Conservation (phyloP, 1,284 basidiomycete species). For the Heterobasidion annosum region DNA sequence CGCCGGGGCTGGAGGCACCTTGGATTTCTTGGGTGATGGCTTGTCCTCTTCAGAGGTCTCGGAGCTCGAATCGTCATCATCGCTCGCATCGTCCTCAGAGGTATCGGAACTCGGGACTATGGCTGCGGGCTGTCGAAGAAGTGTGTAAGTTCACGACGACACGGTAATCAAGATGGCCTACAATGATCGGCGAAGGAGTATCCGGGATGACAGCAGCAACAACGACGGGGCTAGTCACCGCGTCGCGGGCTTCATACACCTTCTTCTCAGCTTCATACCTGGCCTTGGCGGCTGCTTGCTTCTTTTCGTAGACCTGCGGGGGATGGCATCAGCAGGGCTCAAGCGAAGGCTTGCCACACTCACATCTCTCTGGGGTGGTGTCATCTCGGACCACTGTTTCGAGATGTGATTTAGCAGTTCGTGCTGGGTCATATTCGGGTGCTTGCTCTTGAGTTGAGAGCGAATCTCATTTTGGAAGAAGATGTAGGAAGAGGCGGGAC, state of each 20-base stretch:
- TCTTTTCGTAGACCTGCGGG: constrained; percentile 25
- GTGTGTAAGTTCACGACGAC: not conserved
- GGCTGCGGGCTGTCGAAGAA: not conserved
- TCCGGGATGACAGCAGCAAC: constrained; percentile 5
- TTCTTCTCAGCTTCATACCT: constrained; percentile 23
- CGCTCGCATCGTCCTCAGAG: not conserved
- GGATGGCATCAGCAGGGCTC: not conserved
- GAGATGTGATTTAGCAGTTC: constrained; percentile 72
- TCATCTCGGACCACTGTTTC: constrained; percentile 66
- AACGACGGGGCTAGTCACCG: constrained; percentile 5
- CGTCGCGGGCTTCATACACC: constrained; percentile 18
- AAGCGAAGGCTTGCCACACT: constrained; percentile 12
- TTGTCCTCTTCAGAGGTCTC: not conserved
- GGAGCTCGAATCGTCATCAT: not conserved
- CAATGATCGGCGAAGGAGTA: constrained; percentile 12
- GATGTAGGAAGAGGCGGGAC: constrained; percentile 91
- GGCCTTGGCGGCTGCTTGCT: constrained; percentile 25
- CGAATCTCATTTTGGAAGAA: constrained; percentile 93
- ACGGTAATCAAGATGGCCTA: not conserved
- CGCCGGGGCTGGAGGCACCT: constrained; percentile 12
- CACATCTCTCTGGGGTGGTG: constrained; percentile 67
- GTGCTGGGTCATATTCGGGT: constrained; percentile 60
- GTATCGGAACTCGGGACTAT: not conserved
- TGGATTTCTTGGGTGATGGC: constrained; percentile 16
- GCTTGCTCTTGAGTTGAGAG: constrained; percentile 54